Percentiles rank a stretch among this genome's conserved stretches.
Conservation (phyloP, 345 rosid species). For the Jatropha curcas region DNA sequence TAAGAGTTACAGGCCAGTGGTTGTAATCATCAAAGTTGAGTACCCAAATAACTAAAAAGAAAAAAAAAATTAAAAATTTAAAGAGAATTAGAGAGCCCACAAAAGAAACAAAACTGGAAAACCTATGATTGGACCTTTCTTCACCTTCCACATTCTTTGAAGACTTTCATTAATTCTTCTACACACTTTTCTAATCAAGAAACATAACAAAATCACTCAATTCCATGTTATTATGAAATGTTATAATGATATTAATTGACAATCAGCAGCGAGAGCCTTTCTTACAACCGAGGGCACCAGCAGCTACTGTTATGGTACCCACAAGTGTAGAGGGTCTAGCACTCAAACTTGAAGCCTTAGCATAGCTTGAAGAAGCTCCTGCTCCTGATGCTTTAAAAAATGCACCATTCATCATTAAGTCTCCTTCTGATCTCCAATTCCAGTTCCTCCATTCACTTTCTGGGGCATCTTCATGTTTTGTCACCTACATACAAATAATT, state of each 20-base stretch:
- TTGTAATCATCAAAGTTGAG: slow-evolving; percentile 38
- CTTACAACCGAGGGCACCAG: slow-evolving; percentile 27
- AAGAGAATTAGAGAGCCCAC: slow-evolving; percentile 13
- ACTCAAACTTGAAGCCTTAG: slow-evolving; percentile 33
- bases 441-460: slow-evolving; percentile 33
- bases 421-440: slow-evolving; percentile 40
- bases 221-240: slow-evolving; percentile 11
- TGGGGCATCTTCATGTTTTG: slow-evolving; percentile 36
- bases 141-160: neutral
- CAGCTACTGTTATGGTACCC: slow-evolving; percentile 19
- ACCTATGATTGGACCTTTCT: slow-evolving; percentile 13
- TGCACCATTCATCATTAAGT: slow-evolving; percentile 30
- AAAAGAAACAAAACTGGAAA: neutral
- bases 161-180: neutral
- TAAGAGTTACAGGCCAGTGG: slow-evolving; percentile 59
- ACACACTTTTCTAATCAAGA: neutral
- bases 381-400: slow-evolving; percentile 29
- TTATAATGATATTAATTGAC: slow-evolving; percentile 7
- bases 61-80: neutral
- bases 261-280: slow-evolving; percentile 41
- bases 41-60: neutral
- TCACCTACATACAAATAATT: slow-evolving; percentile 13
- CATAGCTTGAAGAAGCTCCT: slow-evolving; percentile 33
- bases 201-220: neutral
- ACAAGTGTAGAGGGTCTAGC: slow-evolving; percentile 33